These are phyloP conservation scores for Schoenoplectus triqueter DNA, from an alignment of 202 grass and related monocot genomes.

Conservation along the genomic window DNA sequence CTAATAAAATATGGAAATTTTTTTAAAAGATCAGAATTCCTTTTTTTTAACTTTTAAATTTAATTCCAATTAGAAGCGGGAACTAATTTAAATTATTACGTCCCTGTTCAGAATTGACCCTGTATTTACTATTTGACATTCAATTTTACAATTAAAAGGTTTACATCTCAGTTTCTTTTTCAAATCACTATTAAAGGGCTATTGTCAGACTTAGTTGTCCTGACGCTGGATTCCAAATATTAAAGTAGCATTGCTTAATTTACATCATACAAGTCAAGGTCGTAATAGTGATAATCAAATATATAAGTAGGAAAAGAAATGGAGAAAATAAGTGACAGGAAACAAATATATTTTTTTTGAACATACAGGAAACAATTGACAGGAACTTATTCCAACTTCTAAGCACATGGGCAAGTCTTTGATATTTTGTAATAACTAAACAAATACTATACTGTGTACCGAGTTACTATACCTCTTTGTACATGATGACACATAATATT, in stretches of 20 bases:
- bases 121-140: not conserved
- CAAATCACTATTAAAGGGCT: not conserved
- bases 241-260: not conserved
- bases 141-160: not conserved
- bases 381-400: constrained; percentile 21
- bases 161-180: not conserved
- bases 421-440: not conserved
- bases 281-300: not conserved
- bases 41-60: not conserved
- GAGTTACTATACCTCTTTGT: not conserved
- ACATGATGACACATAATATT: not conserved
- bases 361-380: constrained; percentile 15
- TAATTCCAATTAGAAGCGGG: not conserved
- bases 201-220: not conserved
- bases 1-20: too few relatives aligned
- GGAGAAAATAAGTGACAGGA: not conserved
- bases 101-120: not conserved
- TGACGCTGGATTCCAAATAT: constrained; percentile 20
- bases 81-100: not conserved
- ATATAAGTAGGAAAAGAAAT: not conserved
- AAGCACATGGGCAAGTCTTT: constrained; percentile 28
- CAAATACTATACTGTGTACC: not conserved
- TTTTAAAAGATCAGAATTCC: too few relatives aligned
- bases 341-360: not conserved
- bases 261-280: constrained; percentile 26